Evolutionary conservation across 192 early-diverging fungal genomes (phyloP).

Genomic region (Podila verticillata): DNA sequence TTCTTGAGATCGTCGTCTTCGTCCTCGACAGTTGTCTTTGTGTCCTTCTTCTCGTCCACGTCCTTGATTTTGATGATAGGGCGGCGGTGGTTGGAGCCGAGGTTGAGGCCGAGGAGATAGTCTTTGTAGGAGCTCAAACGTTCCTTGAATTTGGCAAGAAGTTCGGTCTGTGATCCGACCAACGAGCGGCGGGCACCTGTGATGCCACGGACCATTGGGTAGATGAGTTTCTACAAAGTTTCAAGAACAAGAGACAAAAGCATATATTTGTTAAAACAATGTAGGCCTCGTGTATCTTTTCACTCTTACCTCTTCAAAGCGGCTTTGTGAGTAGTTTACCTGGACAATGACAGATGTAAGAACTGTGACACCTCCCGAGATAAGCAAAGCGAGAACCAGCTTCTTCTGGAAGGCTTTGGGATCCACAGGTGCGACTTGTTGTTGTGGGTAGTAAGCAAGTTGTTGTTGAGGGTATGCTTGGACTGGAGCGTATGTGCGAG

Average conservation of each 20-base stretch:
- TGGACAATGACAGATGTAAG: slow-evolving; percentile 31
- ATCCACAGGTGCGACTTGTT: slow-evolving; percentile 14
- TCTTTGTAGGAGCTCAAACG: slow-evolving; percentile 26
- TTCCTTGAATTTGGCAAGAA: slow-evolving; percentile 34
- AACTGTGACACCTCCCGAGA: slow-evolving; percentile 39
- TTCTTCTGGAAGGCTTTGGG: slow-evolving; percentile 48
- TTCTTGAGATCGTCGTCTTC: slow-evolving; percentile 6
- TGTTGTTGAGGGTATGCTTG: slow-evolving; percentile 17
- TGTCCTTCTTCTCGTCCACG: slow-evolving; percentile 1
- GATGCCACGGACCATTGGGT: slow-evolving; percentile 47
- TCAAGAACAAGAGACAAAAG: background rate
- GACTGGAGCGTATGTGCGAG: slow-evolving; percentile 30
- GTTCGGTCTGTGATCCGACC: slow-evolving; percentile 32
- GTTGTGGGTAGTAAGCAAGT: slow-evolving; percentile 10
- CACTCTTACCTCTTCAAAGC: background rate
- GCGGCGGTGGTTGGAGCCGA: slow-evolving; percentile 32
- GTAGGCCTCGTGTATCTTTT: background rate
- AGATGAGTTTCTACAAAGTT: slow-evolving; percentile 33
- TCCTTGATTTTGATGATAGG: slow-evolving; percentile 22
- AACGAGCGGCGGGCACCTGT: slow-evolving; percentile 35
- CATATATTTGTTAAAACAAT: background rate
- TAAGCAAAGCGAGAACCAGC: slow-evolving; percentile 38
- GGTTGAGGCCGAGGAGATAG: slow-evolving; percentile 21
- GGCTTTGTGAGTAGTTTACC: background rate
- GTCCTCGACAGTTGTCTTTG: slow-evolving; percentile 28